These are phyloP conservation scores for Gamarada debralockiae DNA, from an alignment of 495 filamentous ascomycete species.

Conservation along the genomic window DNA sequence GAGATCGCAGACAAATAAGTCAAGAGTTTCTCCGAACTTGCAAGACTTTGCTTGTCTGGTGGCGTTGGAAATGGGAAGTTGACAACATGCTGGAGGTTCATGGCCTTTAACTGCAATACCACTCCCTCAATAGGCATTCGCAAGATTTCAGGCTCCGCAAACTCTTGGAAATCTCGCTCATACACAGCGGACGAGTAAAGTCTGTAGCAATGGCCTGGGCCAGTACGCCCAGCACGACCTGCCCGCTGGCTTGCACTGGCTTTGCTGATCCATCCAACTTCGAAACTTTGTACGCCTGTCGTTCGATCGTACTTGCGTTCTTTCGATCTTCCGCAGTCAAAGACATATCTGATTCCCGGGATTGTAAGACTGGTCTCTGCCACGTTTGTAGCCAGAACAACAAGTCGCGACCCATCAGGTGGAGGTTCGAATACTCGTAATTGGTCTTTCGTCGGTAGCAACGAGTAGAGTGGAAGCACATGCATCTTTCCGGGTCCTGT, in stretches of 20 bases:
- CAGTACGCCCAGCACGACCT: conserved; percentile 92
- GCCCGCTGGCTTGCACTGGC: conserved; percentile 90
- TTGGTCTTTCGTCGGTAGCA: conserved; percentile 91
- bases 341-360: conserved; percentile 92
- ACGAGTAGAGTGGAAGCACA: conserved; percentile 86
- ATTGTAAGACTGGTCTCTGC: conserved; percentile 97
- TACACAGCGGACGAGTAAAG: conserved; percentile 93
- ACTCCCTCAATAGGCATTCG: conserved; percentile 90
- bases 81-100: conserved; percentile 85
- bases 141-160: conserved; percentile 83
- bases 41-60: conserved; percentile 73
- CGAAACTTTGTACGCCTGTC: conserved; percentile 92
- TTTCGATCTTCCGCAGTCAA: conserved; percentile 90
- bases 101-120: conserved; percentile 91
- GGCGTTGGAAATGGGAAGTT: conserved; percentile 98
- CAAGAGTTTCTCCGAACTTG: conserved; percentile 82
- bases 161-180: conserved; percentile 84
- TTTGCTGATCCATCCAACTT: conserved; percentile 96
- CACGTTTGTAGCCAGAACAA: conserved; percentile 94
- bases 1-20: conserved; percentile 68
- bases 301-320: conserved; percentile 79
- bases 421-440: conserved; percentile 87
- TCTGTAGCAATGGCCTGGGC: conserved; percentile 92
- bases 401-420: conserved; percentile 78
- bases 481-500: conserved; percentile 61